A percentile compares a stretch with the other conserved stretches of the same genome.
Evolutionary conservation across 139 green algal genomes (phyloP).

Genomic region (Chlorella sp.): DNA sequence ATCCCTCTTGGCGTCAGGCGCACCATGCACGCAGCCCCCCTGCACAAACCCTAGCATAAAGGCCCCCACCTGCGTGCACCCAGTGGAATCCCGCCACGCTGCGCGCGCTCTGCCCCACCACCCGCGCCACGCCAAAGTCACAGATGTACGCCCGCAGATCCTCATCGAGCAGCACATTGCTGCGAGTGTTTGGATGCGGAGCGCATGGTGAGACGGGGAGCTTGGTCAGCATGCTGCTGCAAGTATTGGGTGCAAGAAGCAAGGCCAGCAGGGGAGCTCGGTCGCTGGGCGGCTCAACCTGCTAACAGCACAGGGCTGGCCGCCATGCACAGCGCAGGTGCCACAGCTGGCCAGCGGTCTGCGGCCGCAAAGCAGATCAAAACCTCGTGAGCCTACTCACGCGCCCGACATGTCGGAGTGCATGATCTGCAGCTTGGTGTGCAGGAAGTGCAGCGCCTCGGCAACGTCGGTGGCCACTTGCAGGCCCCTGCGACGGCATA

Average conservation of each 20-base stretch:
- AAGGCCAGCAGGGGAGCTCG: no score
- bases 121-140: not conserved
- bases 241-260: no score
- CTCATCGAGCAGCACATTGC: constrained; percentile 10
- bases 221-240: no score
- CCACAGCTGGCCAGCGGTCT: not conserved
- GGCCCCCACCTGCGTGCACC: not conserved
- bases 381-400: no score
- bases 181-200: no score
- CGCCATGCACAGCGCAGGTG: no score
- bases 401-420: no score
- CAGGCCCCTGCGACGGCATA: not conserved
- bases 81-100: constrained; percentile 12
- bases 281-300: no score
- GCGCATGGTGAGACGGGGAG: not conserved
- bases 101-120: not conserved
- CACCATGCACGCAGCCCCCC: not conserved
- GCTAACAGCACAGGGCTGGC: no score
- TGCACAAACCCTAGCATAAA: not conserved
- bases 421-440: not conserved
- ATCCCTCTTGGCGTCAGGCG: not conserved
- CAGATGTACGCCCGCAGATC: not conserved
- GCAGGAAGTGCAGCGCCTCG: constrained; percentile 16
- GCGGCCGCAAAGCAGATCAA: no score
- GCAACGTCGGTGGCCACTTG: constrained; percentile 1